Evolutionary conservation across 169 alveolate species (phyloP).

Genomic region (Plasmodium gonderi): DNA sequence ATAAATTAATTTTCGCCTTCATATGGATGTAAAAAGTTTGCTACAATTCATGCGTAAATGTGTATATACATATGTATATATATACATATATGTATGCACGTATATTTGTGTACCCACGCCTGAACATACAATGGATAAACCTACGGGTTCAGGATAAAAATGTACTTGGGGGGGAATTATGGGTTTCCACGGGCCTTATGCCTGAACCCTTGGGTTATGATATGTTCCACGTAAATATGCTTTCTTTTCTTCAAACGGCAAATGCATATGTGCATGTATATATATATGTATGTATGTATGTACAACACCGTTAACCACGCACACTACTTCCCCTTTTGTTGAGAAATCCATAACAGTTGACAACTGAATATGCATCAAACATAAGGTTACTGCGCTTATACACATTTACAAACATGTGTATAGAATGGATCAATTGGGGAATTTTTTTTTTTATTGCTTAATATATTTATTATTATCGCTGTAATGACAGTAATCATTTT

Average conservation of each 20-base stretch:
- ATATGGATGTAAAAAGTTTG: not conserved
- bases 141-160: not conserved
- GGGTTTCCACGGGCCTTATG: no score
- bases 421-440: not conserved
- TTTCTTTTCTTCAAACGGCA: no score
- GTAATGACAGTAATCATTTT: constrained; percentile 30
- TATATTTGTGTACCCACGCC: not conserved
- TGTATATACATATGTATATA: not conserved
- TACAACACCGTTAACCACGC: no score
- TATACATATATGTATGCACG: not conserved
- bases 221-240: no score
- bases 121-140: not conserved
- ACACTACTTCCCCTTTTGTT: no score
- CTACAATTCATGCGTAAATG: not conserved
- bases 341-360: no score
- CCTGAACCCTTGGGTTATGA: no score
- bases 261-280: not conserved
- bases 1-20: no score
- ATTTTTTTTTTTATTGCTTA: not conserved
- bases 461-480: constrained; percentile 1
- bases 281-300: not conserved
- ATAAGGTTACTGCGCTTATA: no score
- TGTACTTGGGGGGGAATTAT: no score
- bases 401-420: no score
- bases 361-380: no score